A percentile compares a stretch with the other conserved stretches of the same genome.
Evolutionary conservation across 192 early-diverging fungal genomes (phyloP).

Genomic region (Coemansia erecta): DNA sequence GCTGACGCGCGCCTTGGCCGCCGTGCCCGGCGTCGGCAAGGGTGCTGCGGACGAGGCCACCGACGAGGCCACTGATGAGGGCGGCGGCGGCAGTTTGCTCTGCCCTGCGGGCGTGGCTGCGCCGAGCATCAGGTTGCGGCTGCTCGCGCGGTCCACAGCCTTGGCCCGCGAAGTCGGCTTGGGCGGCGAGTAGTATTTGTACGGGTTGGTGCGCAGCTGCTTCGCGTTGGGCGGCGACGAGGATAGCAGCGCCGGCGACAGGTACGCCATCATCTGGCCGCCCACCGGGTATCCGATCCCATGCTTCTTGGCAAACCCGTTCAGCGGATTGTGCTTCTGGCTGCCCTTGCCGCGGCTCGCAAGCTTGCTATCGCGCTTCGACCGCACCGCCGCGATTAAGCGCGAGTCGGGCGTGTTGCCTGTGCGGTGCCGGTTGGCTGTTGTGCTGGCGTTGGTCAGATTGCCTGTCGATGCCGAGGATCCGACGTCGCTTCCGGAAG

Average conservation of each 20-base stretch:
- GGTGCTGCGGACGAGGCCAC: not conserved
- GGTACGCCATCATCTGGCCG: conserved; percentile 30
- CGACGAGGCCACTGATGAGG: conserved; percentile 2
- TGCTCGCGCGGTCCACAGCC: conserved; percentile 10
- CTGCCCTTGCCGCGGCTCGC: conserved; percentile 13
- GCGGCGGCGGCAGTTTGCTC: not conserved
- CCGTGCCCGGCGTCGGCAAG: not conserved
- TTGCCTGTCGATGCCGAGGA: not conserved
- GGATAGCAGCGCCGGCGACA: conserved; percentile 42
- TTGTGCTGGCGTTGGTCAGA: not conserved
- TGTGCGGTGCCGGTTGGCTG: not conserved
- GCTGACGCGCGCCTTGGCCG: not conserved
- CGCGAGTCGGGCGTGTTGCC: conserved; percentile 18
- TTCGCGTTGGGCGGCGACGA: conserved; percentile 47
- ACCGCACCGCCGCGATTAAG: conserved; percentile 18
- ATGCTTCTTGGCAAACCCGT: conserved; percentile 49
- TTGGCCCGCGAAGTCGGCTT: conserved; percentile 19
- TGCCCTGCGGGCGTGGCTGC: not conserved
- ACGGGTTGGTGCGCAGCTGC: conserved; percentile 46
- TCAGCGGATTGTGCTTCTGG: conserved; percentile 29
- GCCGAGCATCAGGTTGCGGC: conserved; percentile 33
- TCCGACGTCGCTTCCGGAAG: not conserved
- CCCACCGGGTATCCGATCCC: conserved; percentile 42
- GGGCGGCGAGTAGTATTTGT: conserved; percentile 52
- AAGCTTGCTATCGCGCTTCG: conserved; percentile 23